phyloP scores from a whole-genome alignment of 805 yeast genomes.

The Candida ipomoeae region DNA sequence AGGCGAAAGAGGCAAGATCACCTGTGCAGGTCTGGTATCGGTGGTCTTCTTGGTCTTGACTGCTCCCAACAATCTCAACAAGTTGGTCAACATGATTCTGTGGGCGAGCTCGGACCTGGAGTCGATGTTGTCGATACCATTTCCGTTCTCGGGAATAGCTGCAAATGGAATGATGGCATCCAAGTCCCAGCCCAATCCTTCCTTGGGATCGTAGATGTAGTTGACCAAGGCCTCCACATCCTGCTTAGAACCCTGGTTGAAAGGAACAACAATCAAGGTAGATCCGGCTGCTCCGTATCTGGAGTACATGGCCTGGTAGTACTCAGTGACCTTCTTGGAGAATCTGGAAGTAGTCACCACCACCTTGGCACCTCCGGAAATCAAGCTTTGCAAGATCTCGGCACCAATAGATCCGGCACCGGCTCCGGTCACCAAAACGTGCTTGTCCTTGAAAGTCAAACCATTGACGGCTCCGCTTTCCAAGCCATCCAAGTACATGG shows the following conservation, averaged over 20 bases:
- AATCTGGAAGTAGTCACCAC: conserved; percentile 94
- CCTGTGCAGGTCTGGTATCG: conserved; percentile 98
- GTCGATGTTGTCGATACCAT: conserved; percentile 87
- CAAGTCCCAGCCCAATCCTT: conserved; percentile 96
- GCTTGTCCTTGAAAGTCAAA: conserved; percentile 81
- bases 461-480: conserved; percentile 95
- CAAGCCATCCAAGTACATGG: conserved; percentile 79
- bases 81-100: conserved; percentile 95
- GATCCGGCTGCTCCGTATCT: conserved; percentile 92
- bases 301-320: conserved; percentile 89
- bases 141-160: conserved; percentile 98
- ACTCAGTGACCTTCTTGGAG: conserved; percentile 91
- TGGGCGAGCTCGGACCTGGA: conserved; percentile 97
- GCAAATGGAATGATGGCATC: conserved; percentile 97
- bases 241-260: conserved; percentile 95
- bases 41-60: conserved; percentile 80
- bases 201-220: conserved; percentile 83
- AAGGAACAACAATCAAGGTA: conserved; percentile 92
- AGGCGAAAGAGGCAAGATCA: conserved; percentile 93
- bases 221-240: conserved; percentile 84
- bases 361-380: conserved; percentile 97
- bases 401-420: conserved; percentile 99
- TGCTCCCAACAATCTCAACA: conserved; percentile 86
- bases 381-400: conserved; percentile 88
- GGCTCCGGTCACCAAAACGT: conserved; percentile 93